phyloP scores from a whole-genome alignment of 2,329 filamentous ascomycete genomes.

The Paecilomyces sp. region DNA sequence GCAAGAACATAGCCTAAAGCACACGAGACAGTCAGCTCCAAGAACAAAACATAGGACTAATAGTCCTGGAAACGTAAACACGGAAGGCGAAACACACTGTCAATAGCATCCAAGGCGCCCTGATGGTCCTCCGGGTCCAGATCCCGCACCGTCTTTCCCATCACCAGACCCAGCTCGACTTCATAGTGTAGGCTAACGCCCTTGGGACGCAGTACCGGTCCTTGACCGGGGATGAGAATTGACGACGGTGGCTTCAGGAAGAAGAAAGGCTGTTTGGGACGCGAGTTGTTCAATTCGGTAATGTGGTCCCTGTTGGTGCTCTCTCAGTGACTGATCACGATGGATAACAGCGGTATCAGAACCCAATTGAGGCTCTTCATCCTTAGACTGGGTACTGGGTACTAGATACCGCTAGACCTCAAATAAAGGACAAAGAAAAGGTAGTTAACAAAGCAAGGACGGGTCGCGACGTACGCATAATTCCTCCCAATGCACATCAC shows the following conservation, averaged over 20 bases:
- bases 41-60: slow-evolving; percentile 8
- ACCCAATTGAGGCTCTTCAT: not conserved
- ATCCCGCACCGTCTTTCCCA: slow-evolving; percentile 74
- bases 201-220: slow-evolving; percentile 72
- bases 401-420: not conserved
- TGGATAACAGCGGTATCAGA: slow-evolving; percentile 4
- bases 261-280: slow-evolving; percentile 95
- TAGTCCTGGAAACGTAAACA: not conserved
- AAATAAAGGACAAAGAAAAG: not conserved
- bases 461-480: slow-evolving; percentile 65
- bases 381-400: not conserved
- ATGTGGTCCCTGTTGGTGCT: slow-evolving; percentile 68
- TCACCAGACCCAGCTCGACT: slow-evolving; percentile 84
- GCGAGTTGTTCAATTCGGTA: slow-evolving; percentile 77
- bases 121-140: slow-evolving; percentile 65
- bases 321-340: slow-evolving; percentile 8
- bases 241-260: slow-evolving; percentile 92
- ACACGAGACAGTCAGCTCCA: slow-evolving; percentile 3
- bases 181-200: slow-evolving; percentile 90
- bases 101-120: slow-evolving; percentile 74
- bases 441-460: slow-evolving; percentile 1
- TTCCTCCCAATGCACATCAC: slow-evolving; percentile 92
- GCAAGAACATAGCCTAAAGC: slow-evolving; percentile 70
- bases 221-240: slow-evolving; percentile 70
- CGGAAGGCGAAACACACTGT: slow-evolving; percentile 45